Evolutionary conservation across 768 basidiomycete genomes (phyloP), one percentile per base, ranked within the genome.

Genomic region (Rhizopogon salebrosus): DNA sequence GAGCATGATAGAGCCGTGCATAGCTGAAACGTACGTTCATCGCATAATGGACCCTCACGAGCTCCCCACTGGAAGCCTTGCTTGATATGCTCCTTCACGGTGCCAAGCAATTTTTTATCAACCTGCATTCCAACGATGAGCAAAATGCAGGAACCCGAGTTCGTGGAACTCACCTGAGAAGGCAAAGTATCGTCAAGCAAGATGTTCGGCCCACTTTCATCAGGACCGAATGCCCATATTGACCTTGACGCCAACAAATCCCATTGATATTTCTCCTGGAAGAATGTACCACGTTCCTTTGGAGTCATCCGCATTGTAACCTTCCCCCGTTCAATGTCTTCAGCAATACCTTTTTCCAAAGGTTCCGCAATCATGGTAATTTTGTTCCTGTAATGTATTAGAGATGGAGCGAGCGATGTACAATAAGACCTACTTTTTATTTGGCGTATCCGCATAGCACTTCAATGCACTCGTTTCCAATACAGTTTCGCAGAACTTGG

Each of bases 31-130:
- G 81, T 62, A 98, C 95, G 97, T 72, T 99, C 97, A 65, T 99
- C 97, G 64, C 97, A 98, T 37, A 99, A 66, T 36, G 97, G 97
- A 6, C 97, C 97, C 75, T 99, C 97, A 46, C 97, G 82, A 43
- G 95, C 87, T 46, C 93, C 97, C 97, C 97, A 98, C 65, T 97
- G 97, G 85, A 99, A 99, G 34, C 97, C 97, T 72, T 99, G 97
- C 73, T 93, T 98, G 63, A 99, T 87, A 57, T 93, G 88, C 59
- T 98, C 95, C 71, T 85, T 95, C 51, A 98, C 92, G 6, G 87
- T 86, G 34, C 80, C 83, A 48, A 99, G 73, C 49, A 94, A 62
- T 67, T 95, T 98, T 72, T 97, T 97, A 73, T 99, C 95, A 39
- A 97, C 83, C 87, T 92, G 59, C 16, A 55, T 34, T 34, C 38